Evolutionary conservation across 345 rosid species (phyloP).

Genomic region (Capsella bursapastoris): DNA sequence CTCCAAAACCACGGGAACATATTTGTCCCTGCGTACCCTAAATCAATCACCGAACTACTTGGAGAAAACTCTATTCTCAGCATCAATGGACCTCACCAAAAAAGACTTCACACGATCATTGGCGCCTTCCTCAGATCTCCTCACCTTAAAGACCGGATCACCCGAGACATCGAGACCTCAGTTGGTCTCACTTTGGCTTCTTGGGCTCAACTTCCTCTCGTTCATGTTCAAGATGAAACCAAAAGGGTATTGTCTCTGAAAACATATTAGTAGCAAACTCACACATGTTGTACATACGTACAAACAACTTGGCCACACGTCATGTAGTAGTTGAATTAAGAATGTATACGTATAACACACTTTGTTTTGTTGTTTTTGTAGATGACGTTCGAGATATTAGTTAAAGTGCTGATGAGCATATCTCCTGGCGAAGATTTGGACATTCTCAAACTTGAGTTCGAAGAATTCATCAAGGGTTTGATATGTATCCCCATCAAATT

Average conservation of each 20-base stretch:
- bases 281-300: background rate
- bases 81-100: constrained; percentile 75
- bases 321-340: background rate
- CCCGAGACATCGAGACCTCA: constrained; percentile 60
- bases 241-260: constrained; percentile 57
- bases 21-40: constrained; percentile 91
- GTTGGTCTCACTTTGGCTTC: constrained; percentile 61
- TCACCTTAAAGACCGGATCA: constrained; percentile 65
- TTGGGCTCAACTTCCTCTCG: constrained; percentile 59
- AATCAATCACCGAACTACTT: constrained; percentile 68
- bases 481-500: constrained; percentile 88
- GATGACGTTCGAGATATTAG: constrained; percentile 80
- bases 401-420: constrained; percentile 70
- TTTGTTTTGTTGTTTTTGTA: constrained; percentile 28
- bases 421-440: constrained; percentile 75
- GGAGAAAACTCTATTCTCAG: constrained; percentile 83
- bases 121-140: constrained; percentile 86
- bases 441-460: constrained; percentile 68
- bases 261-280: background rate
- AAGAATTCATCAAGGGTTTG: constrained; percentile 87
- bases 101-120: constrained; percentile 72
- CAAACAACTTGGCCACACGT: background rate
- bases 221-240: constrained; percentile 70
- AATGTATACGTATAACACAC: background rate
- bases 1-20: constrained; percentile 80